Conservation (phyloP, 345 rosid species). For the Aegle marmelos region DNA sequence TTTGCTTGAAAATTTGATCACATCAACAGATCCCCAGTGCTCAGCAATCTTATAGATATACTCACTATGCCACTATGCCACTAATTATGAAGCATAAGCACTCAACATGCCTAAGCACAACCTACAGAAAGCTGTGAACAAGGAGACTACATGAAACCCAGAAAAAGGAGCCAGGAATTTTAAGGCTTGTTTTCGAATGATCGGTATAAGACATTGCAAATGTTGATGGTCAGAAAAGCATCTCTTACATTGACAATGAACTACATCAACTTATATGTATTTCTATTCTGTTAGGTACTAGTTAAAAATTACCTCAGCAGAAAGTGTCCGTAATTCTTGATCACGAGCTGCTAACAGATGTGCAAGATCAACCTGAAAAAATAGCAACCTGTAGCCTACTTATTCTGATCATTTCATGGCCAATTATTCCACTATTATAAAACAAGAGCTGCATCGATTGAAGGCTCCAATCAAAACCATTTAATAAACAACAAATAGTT, state of each 20-base stretch:
- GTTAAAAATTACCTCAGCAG: constrained; percentile 70
- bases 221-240: background rate
- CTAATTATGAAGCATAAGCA: background rate
- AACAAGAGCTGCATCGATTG: background rate
- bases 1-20: background rate
- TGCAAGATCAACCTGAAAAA: constrained; percentile 85
- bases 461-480: background rate
- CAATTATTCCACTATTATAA: background rate
- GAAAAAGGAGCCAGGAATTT: background rate
- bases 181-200: background rate
- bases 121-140: background rate
- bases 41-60: background rate
- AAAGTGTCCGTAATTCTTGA: constrained; percentile 85
- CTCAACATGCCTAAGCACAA: background rate
- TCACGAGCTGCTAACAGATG: constrained; percentile 91
- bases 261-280: background rate
- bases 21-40: background rate
- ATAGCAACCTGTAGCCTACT: background rate
- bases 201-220: background rate
- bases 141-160: background rate
- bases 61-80: background rate
- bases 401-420: background rate
- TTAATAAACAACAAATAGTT: background rate
- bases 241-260: background rate
- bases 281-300: background rate